phyloP scores from a whole-genome alignment of 2,329 filamentous ascomycete genomes.

The Aspergillus fischeri region DNA sequence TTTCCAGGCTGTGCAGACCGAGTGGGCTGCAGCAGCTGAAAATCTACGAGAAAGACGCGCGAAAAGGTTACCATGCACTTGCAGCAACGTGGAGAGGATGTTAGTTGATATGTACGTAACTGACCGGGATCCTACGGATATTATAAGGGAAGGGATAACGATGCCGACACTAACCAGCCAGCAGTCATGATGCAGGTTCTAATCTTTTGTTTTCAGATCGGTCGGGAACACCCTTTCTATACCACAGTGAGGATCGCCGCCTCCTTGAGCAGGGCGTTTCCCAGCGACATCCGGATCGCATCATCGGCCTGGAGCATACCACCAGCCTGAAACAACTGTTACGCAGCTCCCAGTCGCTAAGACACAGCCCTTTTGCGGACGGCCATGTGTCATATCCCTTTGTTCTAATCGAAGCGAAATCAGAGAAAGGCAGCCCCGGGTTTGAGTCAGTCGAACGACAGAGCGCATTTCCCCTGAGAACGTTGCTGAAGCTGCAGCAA shows the following conservation, averaged over 20 bases:
- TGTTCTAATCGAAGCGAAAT: conserved; percentile 23
- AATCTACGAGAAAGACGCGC: no score
- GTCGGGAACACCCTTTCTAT: no score
- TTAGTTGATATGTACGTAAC: neutral
- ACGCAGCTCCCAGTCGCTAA: neutral
- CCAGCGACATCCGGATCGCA: no score
- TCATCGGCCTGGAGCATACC: no score
- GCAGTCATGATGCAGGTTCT: no score
- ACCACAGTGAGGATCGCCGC: no score
- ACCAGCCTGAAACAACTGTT: neutral
- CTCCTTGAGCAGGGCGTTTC: no score
- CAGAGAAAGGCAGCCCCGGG: conserved; percentile 9
- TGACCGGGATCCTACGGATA: neutral
- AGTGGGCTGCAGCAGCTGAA: neutral
- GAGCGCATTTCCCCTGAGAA: conserved; percentile 20
- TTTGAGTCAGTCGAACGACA: conserved; percentile 19
- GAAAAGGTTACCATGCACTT: neutral
- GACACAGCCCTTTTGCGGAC: neutral
- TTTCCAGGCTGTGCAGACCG: neutral
- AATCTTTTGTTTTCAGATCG: no score
- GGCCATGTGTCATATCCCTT: conserved; percentile 6
- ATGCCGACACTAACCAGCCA: no score
- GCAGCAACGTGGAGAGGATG: conserved; percentile 1
- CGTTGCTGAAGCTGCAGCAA: conserved; percentile 20
- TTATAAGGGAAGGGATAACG: neutral